Conservation (phyloP, 352 stramenopile species). For the Globisporangium uncinulatum region DNA sequence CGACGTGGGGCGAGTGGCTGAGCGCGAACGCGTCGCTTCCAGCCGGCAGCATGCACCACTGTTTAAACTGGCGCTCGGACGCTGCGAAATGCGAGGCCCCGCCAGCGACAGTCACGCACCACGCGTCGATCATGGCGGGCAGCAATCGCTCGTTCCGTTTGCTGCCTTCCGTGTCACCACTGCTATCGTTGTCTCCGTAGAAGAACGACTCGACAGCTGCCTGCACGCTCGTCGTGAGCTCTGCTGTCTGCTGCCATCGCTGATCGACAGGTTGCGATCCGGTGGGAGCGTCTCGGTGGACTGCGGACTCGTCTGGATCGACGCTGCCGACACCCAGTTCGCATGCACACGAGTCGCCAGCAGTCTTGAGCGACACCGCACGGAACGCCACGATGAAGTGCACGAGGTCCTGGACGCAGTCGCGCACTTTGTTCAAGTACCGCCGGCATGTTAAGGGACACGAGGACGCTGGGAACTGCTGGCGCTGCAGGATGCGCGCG, state of each 20-base stretch:
- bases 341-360: too few relatives aligned
- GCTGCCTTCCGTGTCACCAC: too few relatives aligned
- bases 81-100: not conserved
- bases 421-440: slow-evolving; percentile 26
- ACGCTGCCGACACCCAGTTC: too few relatives aligned
- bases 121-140: not conserved
- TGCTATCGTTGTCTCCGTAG: not conserved
- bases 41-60: slow-evolving; percentile 1
- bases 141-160: not conserved
- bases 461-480: too few relatives aligned
- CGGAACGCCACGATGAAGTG: slow-evolving; percentile 33
- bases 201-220: slow-evolving; percentile 5
- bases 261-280: too few relatives aligned
- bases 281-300: too few relatives aligned
- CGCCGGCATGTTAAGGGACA: slow-evolving; percentile 1
- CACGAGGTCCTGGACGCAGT: slow-evolving; percentile 26
- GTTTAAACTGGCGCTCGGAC: slow-evolving; percentile 2
- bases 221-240: not conserved
- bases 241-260: not conserved
- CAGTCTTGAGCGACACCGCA: slow-evolving; percentile 8
- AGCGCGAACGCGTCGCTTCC: slow-evolving; percentile 4
- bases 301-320: too few relatives aligned
- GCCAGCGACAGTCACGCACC: slow-evolving; percentile 2
- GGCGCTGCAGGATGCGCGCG: slow-evolving; percentile 15
- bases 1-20: not conserved